A percentile compares a stretch with the other conserved stretches of the same genome.
Conservation (phyloP, 2,329 filamentous ascomycete genomes). For the Clonostachys byssicola region DNA sequence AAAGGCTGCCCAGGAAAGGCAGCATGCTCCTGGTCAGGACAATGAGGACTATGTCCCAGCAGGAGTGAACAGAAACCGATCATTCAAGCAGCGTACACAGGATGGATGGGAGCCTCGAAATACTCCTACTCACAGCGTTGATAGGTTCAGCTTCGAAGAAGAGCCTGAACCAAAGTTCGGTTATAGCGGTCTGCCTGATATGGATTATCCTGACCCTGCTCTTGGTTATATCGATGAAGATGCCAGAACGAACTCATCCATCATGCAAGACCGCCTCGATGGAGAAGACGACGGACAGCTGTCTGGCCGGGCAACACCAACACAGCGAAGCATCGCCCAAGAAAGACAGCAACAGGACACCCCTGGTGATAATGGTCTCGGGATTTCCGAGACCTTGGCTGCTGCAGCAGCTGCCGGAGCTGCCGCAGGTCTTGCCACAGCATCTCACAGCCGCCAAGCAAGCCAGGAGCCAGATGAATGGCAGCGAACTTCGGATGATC, state of each 20-base stretch:
- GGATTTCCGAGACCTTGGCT: slow-evolving; percentile 25
- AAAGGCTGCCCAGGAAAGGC: slow-evolving; percentile 42
- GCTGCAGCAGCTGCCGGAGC: slow-evolving; percentile 51
- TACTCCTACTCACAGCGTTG: slow-evolving; percentile 55
- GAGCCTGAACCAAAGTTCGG: slow-evolving; percentile 54
- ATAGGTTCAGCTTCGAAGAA: slow-evolving; percentile 50
- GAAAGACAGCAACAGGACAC: no score
- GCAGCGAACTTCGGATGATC: slow-evolving; percentile 56
- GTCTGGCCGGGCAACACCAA: slow-evolving; percentile 52
- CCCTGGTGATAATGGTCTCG: not conserved
- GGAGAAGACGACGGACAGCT: slow-evolving; percentile 43
- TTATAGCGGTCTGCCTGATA: slow-evolving; percentile 65
- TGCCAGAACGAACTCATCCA: slow-evolving; percentile 78
- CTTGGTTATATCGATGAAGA: slow-evolving; percentile 67
- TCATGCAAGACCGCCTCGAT: slow-evolving; percentile 64
- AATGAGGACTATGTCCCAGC: slow-evolving; percentile 35
- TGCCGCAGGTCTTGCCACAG: slow-evolving; percentile 40
- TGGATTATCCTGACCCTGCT: slow-evolving; percentile 70
- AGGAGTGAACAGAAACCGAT: slow-evolving; percentile 56
- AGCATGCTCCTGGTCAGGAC: slow-evolving; percentile 24
- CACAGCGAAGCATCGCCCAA: slow-evolving; percentile 14
- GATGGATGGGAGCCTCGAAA: slow-evolving; percentile 49
- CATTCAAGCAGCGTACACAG: slow-evolving; percentile 62
- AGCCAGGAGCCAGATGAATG: slow-evolving; percentile 61
- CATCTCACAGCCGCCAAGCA: slow-evolving; percentile 44